A percentile compares a stretch with the other conserved stretches of the same genome.
Evolutionary conservation across 495 filamentous ascomycete species (phyloP).

Genomic region (Pseudomonodictys pantanalensis): DNA sequence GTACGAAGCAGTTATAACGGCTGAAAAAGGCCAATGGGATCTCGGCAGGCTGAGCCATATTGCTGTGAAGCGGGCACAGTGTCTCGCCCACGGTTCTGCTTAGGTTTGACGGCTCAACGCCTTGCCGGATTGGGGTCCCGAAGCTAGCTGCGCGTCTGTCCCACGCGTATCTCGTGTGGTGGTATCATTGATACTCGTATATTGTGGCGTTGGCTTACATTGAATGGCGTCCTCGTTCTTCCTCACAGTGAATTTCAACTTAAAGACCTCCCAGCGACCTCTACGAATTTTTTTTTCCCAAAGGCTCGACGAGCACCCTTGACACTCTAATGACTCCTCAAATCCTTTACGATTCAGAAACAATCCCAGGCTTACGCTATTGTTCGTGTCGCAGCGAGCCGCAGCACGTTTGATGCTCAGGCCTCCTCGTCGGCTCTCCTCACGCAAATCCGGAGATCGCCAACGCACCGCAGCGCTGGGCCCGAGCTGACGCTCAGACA

Average conservation of each 20-base stretch:
- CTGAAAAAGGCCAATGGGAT: neutral
- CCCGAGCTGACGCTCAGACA: neutral
- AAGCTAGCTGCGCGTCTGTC: neutral
- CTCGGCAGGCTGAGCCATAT: neutral
- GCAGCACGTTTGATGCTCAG: neutral
- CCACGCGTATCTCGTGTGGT: neutral
- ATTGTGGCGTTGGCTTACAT: neutral
- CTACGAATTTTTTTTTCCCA: too few species aligned
- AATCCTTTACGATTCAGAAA: neutral
- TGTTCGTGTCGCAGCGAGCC: neutral
- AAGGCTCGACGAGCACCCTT: too few species aligned
- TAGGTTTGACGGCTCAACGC: neutral
- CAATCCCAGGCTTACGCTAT: neutral
- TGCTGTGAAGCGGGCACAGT: neutral
- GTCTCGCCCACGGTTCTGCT: neutral
- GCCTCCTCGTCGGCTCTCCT: neutral
- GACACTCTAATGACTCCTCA: too few species aligned
- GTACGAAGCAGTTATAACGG: slow-evolving; percentile 1
- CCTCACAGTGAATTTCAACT: too few species aligned
- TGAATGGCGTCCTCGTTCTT: too few species aligned
- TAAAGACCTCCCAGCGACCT: too few species aligned
- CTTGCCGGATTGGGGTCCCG: neutral
- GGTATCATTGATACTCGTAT: neutral
- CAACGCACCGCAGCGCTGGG: neutral
- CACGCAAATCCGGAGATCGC: neutral